Base-by-base conservation (phyloP, 371 early-diverging fungal species). In the Mortierella sp. region DNA sequence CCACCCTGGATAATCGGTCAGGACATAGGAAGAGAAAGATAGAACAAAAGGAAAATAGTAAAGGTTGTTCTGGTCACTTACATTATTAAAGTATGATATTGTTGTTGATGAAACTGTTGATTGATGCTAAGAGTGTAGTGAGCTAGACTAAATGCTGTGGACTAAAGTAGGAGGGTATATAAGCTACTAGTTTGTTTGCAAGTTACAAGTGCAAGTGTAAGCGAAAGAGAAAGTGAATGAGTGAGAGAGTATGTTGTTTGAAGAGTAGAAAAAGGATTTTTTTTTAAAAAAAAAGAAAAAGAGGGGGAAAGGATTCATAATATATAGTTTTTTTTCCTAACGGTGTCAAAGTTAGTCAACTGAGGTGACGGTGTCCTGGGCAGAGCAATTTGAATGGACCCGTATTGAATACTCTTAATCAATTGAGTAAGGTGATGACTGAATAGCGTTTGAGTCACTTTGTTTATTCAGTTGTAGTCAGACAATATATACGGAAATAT, bases 71-170 rank as follows among this genome's bases (percentile, higher is more conserved):
- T 9, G 13, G n/a, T 41, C 58, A 58, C 67, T 58, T 67, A 67
- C 67, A 67, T 67, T 57, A 58, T 67, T 28, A 19, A 32, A 21
- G 21, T 7, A 32, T 38, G 43, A 40, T 53, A 36, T 65, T n/a
- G 33, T 64, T 11, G 19, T 47, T 47, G 48, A 16, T 28, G 28
- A 28, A 28, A 28, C 28, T 28, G 28, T 28, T 28, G 28, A 47
- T 11, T 47, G 48, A 47, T 47, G 19, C 48, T 47, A 47, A 19
- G 22, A 33, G 15, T 59, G 43, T 40, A 15, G 45, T 24, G 15
- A 40, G 41, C 28, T 21, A 19, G 19, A 50, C 52, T 32, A 38
- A 52, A 24, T 50, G 21, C 15, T 15, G 19, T n/a, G 10, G 8
- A 8, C 55, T 24, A 50, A 33, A 28, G 64, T 11, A n/a, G 10